Evolutionary conservation across 83 land plant species (phyloP).

Genomic region (Picea engelmannii): DNA sequence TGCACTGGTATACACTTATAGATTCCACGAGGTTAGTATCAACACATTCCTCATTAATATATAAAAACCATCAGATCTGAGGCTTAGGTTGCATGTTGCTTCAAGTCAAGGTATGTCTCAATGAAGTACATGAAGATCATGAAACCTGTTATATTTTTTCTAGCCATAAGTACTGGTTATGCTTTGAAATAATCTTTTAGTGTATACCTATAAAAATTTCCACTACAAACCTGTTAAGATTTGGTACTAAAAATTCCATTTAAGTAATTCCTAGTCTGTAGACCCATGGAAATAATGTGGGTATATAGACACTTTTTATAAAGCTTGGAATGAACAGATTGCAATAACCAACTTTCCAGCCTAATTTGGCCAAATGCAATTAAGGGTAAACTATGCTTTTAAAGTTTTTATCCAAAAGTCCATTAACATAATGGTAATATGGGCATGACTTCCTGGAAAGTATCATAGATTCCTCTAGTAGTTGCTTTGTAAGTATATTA

Average conservation of each 20-base stretch:
- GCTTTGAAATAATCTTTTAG: neutral
- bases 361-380: neutral
- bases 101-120: too few species aligned
- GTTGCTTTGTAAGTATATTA: neutral
- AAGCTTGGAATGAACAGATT: neutral
- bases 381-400: neutral
- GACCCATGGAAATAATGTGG: neutral
- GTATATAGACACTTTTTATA: too few species aligned
- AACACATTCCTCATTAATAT: too few species aligned
- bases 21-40: too few species aligned
- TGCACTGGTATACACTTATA: too few species aligned
- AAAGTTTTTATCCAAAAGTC: neutral
- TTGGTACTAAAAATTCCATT: neutral
- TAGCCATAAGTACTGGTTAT: neutral
- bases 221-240: too few species aligned
- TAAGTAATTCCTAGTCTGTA: neutral
- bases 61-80: too few species aligned
- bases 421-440: neutral
- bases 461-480: neutral
- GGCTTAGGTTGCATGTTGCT: too few species aligned
- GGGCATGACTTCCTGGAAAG: neutral
- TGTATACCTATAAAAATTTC: neutral
- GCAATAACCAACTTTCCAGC: too few species aligned
- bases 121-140: conserved; percentile 66
- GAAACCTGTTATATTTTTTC: conserved; percentile 50